These are phyloP conservation scores for Kwoniella sp. DNA, from an alignment of 768 basidiomycete genomes.

Conservation along the genomic window DNA sequence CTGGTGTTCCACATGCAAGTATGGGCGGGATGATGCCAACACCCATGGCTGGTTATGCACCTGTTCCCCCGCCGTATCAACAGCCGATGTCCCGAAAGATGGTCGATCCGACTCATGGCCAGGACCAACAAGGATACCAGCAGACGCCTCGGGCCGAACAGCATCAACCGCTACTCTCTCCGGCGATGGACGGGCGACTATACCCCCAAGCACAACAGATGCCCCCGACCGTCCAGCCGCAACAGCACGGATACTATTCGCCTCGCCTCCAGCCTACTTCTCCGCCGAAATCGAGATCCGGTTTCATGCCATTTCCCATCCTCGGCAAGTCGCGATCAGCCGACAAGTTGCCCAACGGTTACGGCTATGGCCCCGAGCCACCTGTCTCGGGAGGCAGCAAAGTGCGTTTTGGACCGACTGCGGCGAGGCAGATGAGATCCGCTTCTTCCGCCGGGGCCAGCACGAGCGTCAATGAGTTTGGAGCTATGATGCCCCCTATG, in stretches of 20 bases:
- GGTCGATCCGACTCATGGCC: neutral
- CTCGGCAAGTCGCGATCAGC: neutral
- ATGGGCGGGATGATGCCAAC: neutral
- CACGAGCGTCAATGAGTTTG: slow-evolving; percentile 9
- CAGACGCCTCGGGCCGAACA: slow-evolving; percentile 3
- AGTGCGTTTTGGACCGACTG: slow-evolving; percentile 12
- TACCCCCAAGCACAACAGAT: neutral
- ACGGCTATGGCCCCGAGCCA: neutral
- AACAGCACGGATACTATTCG: slow-evolving; percentile 18
- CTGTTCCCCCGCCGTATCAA: slow-evolving; percentile 24
- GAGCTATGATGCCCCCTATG: neutral
- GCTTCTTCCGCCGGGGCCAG: neutral
- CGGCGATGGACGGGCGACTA: neutral
- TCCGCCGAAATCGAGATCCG: slow-evolving; percentile 5
- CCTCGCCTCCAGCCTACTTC: slow-evolving; percentile 17
- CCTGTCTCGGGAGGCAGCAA: slow-evolving; percentile 3
- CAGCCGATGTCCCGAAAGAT: slow-evolving; percentile 7
- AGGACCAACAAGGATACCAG: neutral
- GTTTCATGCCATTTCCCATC: slow-evolving; percentile 1
- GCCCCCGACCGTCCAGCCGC: slow-evolving; percentile 8
- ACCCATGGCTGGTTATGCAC: neutral
- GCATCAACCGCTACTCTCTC: slow-evolving; percentile 7
- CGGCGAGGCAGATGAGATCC: slow-evolving; percentile 13
- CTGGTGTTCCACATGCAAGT: neutral
- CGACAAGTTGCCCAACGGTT: neutral